Evolutionary conservation across 768 basidiomycete species (phyloP), one percentile per base, ranked within the genome.

Genomic region (Cystofilobasidium ferigula): DNA sequence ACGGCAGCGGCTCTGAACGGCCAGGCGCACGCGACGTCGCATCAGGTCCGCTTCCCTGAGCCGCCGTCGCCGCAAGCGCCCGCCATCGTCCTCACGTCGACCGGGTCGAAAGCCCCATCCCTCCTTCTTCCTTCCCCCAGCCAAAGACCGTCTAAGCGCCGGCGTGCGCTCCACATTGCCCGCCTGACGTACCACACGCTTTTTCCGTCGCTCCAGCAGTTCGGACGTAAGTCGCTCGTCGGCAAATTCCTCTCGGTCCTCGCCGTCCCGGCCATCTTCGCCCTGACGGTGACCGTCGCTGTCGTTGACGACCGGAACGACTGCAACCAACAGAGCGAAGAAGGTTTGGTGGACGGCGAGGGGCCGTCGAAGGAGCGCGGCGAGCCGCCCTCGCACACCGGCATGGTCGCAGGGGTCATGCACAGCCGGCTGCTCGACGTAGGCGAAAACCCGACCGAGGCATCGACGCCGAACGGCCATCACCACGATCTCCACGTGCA

Each of bases 281-380:
- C 81, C 4, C 78, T 99, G 57, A 97, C 93, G 0, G 69, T 98
- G 24, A 97, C 94, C 0, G 78, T 98, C 13, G 92, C 92, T 5
- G 93, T 99, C 16, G 89, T 93, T 73, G 57, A 63, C 1, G 66
- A 69, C 28, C 65, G 70, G 20, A 74, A 72, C 13, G 75, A 30
- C 24, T 16, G 48, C 26, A 10, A 16, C 32, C 9, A 35, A 86
- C 63, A 83, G 28, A 2, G 6, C 26, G 13, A 28, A 3, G 28
- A 32, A 84, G 53, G 34, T 26, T n/a, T n/a, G n/a, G n/a, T n/a
- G 9, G 45, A 47, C 14, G 45, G 3, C 22, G n/a, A 16, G 6
- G 45, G 22, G n/a, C 14, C 9, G 45, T n/a, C 45, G 45, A 47
- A n/a, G n/a, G n/a, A n/a, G n/a, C n/a, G n/a, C 45, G n/a, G 24